Conservation (phyloP, 2,329 filamentous ascomycete genomes). For the Cladophialophora bantiana region DNA sequence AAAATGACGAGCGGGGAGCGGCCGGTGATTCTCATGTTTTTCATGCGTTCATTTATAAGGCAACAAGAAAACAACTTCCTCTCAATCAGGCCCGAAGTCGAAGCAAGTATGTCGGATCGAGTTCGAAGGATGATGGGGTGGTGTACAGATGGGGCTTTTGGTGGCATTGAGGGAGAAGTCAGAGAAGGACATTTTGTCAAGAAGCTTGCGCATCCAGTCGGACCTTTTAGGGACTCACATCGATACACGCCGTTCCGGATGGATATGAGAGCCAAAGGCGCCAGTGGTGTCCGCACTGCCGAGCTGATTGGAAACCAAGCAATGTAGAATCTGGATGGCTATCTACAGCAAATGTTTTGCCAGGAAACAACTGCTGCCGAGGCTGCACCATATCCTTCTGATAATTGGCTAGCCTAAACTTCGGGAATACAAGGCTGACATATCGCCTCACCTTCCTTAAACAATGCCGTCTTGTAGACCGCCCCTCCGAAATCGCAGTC, state of each 20-base stretch:
- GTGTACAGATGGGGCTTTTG: constrained; percentile 22
- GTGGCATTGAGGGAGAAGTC: constrained; percentile 30
- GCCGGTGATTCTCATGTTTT: constrained; percentile 44
- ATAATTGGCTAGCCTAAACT: background rate
- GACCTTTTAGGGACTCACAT: constrained; percentile 29
- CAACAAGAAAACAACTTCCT: constrained; percentile 45
- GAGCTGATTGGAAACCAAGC: constrained; percentile 15
- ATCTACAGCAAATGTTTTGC: background rate
- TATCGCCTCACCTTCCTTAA: constrained; percentile 14
- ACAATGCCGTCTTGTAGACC: background rate
- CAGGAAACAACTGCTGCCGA: no score
- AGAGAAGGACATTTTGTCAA: constrained; percentile 28
- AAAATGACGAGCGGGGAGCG: constrained; percentile 36
- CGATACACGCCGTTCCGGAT: constrained; percentile 22
- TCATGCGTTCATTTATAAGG: constrained; percentile 45
- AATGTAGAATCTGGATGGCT: background rate
- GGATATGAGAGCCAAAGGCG: constrained; percentile 11
- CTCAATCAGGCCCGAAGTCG: constrained; percentile 43
- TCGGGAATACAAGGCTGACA: constrained; percentile 6
- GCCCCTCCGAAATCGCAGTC: background rate
- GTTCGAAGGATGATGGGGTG: constrained; percentile 27
- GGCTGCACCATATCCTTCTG: no score
- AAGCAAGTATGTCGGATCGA: constrained; percentile 41
- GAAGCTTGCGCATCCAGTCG: constrained; percentile 23
- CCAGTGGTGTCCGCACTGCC: constrained; percentile 9